Evolutionary conservation across 2,329 filamentous ascomycete genomes (phyloP).

Genomic region (Cladosporium sp.): DNA sequence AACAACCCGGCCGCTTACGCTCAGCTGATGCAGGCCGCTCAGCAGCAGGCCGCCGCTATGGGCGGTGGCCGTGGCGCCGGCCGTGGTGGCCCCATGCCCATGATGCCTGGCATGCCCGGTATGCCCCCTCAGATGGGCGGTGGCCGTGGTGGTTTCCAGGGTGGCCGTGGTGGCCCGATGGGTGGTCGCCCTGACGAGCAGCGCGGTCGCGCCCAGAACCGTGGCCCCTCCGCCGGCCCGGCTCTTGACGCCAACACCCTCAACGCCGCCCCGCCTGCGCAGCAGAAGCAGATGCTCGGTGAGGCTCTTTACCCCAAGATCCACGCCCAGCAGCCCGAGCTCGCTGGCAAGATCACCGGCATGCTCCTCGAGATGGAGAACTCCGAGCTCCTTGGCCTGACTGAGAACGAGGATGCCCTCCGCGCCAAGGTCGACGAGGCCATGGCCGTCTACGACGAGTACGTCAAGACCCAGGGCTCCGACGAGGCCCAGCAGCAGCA

Average conservation of each 20-base stretch:
- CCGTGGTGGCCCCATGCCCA: constrained; percentile 57
- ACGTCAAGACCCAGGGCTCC: constrained; percentile 76
- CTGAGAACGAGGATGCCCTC: constrained; percentile 82
- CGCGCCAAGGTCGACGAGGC: constrained; percentile 96
- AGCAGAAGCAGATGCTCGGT: constrained; percentile 98
- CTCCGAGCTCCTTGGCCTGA: constrained; percentile 85
- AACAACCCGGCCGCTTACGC: constrained; percentile 64
- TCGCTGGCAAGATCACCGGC: constrained; percentile 98
- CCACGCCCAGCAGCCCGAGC: constrained; percentile 82
- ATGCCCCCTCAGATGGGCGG: constrained; percentile 58
- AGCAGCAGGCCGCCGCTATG: constrained; percentile 62
- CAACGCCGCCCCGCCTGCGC: constrained; percentile 52
- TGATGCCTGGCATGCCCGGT: constrained; percentile 46
- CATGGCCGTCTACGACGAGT: constrained; percentile 95
- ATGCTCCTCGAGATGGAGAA: constrained; percentile 99
- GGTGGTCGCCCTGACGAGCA: constrained; percentile 33
- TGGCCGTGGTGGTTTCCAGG: constrained; percentile 30
- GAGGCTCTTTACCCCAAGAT: constrained; percentile 99
- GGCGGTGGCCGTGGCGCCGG: constrained; percentile 41
- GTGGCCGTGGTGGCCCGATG: constrained; percentile 56
- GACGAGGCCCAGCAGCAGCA: constrained; percentile 25
- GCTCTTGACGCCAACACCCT: constrained; percentile 47
- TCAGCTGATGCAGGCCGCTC: constrained; percentile 61
- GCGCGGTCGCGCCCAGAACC: constrained; percentile 34
- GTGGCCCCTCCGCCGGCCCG: constrained; percentile 18